Base-by-base conservation (phyloP, 805 yeast species). In the Candida nitratophila region DNA sequence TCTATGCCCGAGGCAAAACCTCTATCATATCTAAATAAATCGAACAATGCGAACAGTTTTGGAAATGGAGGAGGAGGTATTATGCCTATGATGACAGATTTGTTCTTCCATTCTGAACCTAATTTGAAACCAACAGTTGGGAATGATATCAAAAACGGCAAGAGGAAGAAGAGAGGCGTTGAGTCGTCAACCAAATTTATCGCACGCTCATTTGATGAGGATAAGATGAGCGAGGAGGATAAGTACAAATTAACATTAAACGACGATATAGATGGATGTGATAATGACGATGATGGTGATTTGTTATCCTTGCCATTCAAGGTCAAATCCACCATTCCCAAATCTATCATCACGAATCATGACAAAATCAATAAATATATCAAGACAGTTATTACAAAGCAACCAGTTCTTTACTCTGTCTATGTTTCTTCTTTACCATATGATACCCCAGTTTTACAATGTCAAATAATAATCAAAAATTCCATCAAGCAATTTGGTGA, bases 381-480 rank as follows among this genome's bases (percentile, higher is more conserved):
- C 36, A 52, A 50, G 39, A 53, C 56, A 2, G 47, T 60, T 10
- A 60, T 60, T 19, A 53, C 54, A 3, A 51, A 52, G 43, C 60
- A 56, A 37, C 60, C 55, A 16, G 46, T 43, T 20, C 53, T 50
- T 35, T 56, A 55, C 47, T 48, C 50, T 46, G 46, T 51, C 4
- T 60, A 60, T 40, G 50, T 56, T 27, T 59, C 63, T 3, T 60
- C 64, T 3, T 42, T 60, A 21, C 63, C 64, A 1, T 52, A 50
- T 40, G 60, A 56, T 42, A 57, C 61, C 9, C 59, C 62, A 5
- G 40, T 39, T 16, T 21, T 54, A 4, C 61, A 54, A 42, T 57
- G 56, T 32, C 53, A 50, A 32, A 22, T 48, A 10, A 38, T 56
- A 27, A 56, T 59, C 20, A 35, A 45, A n/a, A 50, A 49, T 19